Evolutionary conservation across 768 basidiomycete species (phyloP).

Genomic region (Boletellus ananiceps): DNA sequence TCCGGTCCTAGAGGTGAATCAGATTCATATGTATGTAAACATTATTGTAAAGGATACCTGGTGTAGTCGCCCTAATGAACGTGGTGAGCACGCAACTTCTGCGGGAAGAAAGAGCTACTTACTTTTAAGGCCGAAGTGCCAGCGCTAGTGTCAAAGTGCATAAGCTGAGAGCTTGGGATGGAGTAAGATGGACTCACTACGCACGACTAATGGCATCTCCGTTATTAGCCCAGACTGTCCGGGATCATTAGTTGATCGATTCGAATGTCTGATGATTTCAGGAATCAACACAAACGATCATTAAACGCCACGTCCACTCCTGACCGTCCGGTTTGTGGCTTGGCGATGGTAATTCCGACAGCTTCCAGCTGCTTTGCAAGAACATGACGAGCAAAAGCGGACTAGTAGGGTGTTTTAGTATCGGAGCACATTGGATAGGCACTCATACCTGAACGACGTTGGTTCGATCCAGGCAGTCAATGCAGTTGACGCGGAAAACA

Average conservation of each 20-base stretch:
- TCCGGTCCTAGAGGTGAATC: conserved; percentile 62
- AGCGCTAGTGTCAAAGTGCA: conserved; percentile 49
- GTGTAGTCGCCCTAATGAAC: conserved; percentile 74
- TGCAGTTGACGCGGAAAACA: conserved; percentile 88
- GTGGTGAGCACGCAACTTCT: conserved; percentile 5
- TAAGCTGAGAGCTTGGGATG: not conserved
- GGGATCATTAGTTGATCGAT: not conserved
- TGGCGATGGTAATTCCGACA: conserved; percentile 55
- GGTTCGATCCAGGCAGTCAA: conserved; percentile 92
- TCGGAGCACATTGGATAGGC: not conserved
- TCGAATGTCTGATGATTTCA: not conserved
- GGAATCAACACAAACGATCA: conserved; percentile 46
- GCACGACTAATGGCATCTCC: conserved; percentile 91
- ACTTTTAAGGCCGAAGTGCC: conserved; percentile 96
- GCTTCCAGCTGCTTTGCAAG: conserved; percentile 71
- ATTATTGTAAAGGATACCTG: conserved; percentile 41
- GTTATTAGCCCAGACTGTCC: conserved; percentile 93
- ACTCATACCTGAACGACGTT: conserved; percentile 81
- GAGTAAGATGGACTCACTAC: conserved; percentile 49
- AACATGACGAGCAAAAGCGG: conserved; percentile 85
- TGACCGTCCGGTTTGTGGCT: conserved; percentile 47
- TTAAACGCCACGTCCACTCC: conserved; percentile 76
- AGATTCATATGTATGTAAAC: conserved; percentile 1
- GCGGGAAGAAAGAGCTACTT: conserved; percentile 17
- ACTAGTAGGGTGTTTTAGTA: conserved; percentile 41